A percentile compares a stretch with the other conserved stretches of the same genome.
Evolutionary conservation across 805 yeast species (phyloP).

Genomic region (Myxozyma neotropica): DNA sequence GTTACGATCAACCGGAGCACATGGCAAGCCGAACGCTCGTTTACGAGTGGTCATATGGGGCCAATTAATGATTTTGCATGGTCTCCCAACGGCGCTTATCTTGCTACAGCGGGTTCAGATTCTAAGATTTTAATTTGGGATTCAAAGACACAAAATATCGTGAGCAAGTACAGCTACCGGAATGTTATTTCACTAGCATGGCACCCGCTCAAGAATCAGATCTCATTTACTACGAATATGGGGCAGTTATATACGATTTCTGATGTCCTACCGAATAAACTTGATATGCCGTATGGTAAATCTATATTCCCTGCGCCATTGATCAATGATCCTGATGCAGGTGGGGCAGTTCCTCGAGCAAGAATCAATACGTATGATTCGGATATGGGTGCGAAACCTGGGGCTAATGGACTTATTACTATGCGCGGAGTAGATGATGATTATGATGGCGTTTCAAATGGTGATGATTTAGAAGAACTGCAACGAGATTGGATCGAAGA

Average conservation of each 20-base stretch:
- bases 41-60: slow-evolving; percentile 38
- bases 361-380: slow-evolving; percentile 21
- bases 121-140: slow-evolving; percentile 62
- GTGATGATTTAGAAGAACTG: slow-evolving; percentile 37
- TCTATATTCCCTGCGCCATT: slow-evolving; percentile 24
- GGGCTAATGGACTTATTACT: background rate
- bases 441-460: slow-evolving; percentile 34
- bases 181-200: slow-evolving; percentile 48
- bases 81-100: slow-evolving; percentile 61
- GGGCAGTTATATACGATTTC: slow-evolving; percentile 41
- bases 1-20: slow-evolving; percentile 37
- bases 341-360: slow-evolving; percentile 32
- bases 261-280: slow-evolving; percentile 33
- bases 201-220: slow-evolving; percentile 44
- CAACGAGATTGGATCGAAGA: slow-evolving; percentile 57
- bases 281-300: slow-evolving; percentile 39
- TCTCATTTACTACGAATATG: slow-evolving; percentile 40
- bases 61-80: slow-evolving; percentile 56
- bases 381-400: background rate
- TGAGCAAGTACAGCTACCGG: slow-evolving; percentile 38
- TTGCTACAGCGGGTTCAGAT: slow-evolving; percentile 63
- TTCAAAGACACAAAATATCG: slow-evolving; percentile 44
- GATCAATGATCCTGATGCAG: slow-evolving; percentile 43
- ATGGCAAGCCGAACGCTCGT: slow-evolving; percentile 37
- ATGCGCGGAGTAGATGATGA: background rate